Percentiles rank a stretch among this genome's conserved stretches.
Evolutionary conservation across 768 basidiomycete species (phyloP).

Genomic region (Clitopilus hobsonii): DNA sequence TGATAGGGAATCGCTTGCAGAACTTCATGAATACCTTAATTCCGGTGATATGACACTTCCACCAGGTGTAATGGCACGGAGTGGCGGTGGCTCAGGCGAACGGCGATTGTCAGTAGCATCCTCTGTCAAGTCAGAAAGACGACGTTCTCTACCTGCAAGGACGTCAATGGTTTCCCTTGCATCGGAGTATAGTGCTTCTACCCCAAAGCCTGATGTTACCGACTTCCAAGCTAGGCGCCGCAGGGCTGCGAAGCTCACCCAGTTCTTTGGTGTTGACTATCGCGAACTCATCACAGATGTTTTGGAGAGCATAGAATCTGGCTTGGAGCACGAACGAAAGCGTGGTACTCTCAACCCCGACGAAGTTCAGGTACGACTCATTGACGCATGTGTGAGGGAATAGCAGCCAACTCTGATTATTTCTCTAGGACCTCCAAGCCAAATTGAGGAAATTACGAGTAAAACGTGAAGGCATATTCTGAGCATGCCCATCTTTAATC

Average conservation of each 20-base stretch:
- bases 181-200: constrained; percentile 40
- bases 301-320: constrained; percentile 73
- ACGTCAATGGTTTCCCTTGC: constrained; percentile 57
- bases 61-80: constrained; percentile 20
- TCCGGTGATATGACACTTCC: constrained; percentile 13
- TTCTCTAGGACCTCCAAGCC: constrained; percentile 46
- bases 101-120: constrained; percentile 29
- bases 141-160: constrained; percentile 63
- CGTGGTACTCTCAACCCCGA: constrained; percentile 60
- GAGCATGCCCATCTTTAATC: neutral
- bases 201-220: constrained; percentile 39
- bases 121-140: constrained; percentile 54
- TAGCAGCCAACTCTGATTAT: constrained; percentile 9
- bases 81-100: constrained; percentile 12
- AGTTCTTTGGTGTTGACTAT: constrained; percentile 88
- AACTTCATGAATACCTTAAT: constrained; percentile 67
- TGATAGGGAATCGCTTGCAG: constrained; percentile 67
- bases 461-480: constrained; percentile 35
- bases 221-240: constrained; percentile 70
- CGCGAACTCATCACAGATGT: constrained; percentile 73
- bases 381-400: neutral
- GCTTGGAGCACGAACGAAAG: constrained; percentile 65
- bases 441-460: constrained; percentile 50
- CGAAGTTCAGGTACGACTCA: constrained; percentile 64
- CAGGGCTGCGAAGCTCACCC: constrained; percentile 77